Evolutionary conservation across 164 flowering plant genomes (phyloP).

Genomic region (Hamamelis virginiana): DNA sequence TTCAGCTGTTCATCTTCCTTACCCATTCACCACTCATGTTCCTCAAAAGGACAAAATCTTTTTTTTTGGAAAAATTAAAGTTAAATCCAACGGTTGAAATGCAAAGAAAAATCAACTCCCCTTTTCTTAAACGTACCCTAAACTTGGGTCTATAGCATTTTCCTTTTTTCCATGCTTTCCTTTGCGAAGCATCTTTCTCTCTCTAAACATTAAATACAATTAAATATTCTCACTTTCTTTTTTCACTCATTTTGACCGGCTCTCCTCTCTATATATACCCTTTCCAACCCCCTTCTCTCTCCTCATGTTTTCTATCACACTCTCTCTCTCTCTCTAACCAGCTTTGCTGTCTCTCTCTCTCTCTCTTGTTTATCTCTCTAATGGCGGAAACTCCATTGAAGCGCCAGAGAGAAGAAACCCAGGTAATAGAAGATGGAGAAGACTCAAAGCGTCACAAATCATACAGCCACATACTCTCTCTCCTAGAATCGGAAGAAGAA

Average conservation of each 20-base stretch:
- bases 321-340: conserved; percentile 6
- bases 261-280: conserved; percentile 18
- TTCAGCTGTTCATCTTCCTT: not conserved
- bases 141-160: not conserved
- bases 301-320: conserved; percentile 3
- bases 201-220: not conserved
- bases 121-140: not conserved
- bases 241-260: conserved; percentile 25
- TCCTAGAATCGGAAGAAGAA: conserved; percentile 48
- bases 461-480: conserved; percentile 39
- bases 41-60: not conserved
- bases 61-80: not conserved
- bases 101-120: not conserved
- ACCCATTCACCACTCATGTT: not conserved
- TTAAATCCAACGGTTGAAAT: too few relatives aligned
- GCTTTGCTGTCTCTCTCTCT: not conserved
- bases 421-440: conserved; percentile 1
- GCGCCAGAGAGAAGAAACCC: conserved; percentile 39
- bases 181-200: conserved; percentile 5
- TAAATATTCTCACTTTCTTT: conserved; percentile 8
- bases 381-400: conserved; percentile 43
- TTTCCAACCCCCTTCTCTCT: conserved; percentile 17
- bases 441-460: conserved; percentile 36
- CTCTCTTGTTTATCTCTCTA: not conserved
- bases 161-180: not conserved